Base-by-base conservation (phyloP, 305 asterid species). In the Petunia hybrid region DNA sequence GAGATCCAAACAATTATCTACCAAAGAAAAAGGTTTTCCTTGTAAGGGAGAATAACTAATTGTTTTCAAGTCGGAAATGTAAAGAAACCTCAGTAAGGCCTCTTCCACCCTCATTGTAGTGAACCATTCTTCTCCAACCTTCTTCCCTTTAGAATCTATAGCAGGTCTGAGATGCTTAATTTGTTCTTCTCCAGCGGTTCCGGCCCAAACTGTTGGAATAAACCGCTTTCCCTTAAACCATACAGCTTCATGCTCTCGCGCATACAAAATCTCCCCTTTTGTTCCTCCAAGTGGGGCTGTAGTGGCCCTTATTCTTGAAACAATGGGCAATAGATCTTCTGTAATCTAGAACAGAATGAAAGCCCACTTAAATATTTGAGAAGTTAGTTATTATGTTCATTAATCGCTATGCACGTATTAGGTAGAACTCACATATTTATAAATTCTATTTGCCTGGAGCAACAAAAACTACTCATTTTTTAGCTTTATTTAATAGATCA, bases 201-300 rank as follows among this genome's bases (percentile, higher is more conserved):
- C 94, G 76, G 94, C 94, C 92, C 89, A 86, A 79, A 96, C 89
- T 80, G 89, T 77, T 65, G 98, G 98, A 57, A 68, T 84, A 84
- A 96, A 96, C 79, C 97, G 97, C 83, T 89, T 96, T 80, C 99
- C 99, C 87, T 94, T 96, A 86, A 96, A 93, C 99, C 98, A 96
- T 60, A 94, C 91, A 13, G 98, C 89, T 85, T 91, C 95, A 84
- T 96, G 97, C 88, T 96, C 99, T 60, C 97, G 94, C 70, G 97
- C 83, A 86, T 93, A 94, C 78, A 91, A 71, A 77, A 96, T 88
- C 86, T 96, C 99, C 41, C 99, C 99, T 85, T 94, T 96, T 13
- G 97, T 95, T 74, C 98, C 98, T 78, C 98, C 98, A 82, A 92
- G 84, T 41, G 98, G 92, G 77, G 97, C 90, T 63, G 88, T 87